phyloP scores from a whole-genome alignment of 2,329 filamentous ascomycete genomes.

The Fusarium euwallaceae region DNA sequence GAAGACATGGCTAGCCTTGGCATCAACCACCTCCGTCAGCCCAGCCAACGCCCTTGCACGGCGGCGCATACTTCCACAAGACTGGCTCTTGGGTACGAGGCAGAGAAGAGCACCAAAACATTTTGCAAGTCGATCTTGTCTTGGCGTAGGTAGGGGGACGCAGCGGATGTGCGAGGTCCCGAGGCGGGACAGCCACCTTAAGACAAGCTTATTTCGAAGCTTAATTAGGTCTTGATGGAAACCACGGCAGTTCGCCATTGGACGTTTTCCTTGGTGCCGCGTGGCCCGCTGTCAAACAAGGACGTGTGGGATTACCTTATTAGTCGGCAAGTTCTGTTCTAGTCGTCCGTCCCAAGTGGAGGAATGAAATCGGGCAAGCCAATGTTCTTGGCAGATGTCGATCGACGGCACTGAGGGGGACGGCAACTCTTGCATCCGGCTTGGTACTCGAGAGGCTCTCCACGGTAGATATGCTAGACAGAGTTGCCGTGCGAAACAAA shows the following conservation, averaged over 20 bases:
- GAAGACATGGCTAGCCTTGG: background rate
- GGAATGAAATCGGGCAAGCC: conserved; percentile 15
- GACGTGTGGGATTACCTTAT: background rate
- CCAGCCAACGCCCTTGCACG: conserved; percentile 12
- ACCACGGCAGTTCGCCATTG: background rate
- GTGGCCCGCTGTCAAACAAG: conserved; percentile 1
- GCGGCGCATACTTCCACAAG: background rate
- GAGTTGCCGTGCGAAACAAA: conserved; percentile 9
- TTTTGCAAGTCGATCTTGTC: background rate
- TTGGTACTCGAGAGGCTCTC: conserved; percentile 28
- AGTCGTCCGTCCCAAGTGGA: background rate
- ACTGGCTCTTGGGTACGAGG: conserved; percentile 3
- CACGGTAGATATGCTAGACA: background rate
- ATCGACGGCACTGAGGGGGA: conserved; percentile 21
- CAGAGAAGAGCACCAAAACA: background rate
- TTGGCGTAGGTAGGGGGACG: conserved; percentile 12
- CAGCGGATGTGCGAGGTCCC: conserved; percentile 32
- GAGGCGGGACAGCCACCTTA: conserved; percentile 19
- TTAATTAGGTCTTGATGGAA: conserved; percentile 24
- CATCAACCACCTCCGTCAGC: conserved; percentile 24
- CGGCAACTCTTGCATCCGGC: conserved; percentile 42
- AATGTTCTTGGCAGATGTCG: conserved; percentile 37
- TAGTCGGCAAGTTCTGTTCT: background rate
- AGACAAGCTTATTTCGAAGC: conserved; percentile 47
- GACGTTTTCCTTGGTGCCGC: background rate